Percentiles rank a stretch among this genome's conserved stretches.
Evolutionary conservation across 371 early-diverging fungal species (phyloP).

Genomic region (Rhizopus stolonifer): DNA sequence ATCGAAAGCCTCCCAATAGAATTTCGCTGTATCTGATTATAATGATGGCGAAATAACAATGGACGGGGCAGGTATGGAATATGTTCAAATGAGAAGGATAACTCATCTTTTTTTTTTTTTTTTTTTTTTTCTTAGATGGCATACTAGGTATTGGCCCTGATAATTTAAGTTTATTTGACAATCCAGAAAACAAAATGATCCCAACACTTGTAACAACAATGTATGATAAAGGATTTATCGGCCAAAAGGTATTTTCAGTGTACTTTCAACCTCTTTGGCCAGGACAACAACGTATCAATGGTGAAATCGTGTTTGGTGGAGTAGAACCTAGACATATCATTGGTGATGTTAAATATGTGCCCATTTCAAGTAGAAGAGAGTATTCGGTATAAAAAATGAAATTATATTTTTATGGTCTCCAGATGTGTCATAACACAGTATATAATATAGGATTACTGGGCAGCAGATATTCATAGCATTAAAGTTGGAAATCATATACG

Average conservation of each 20-base stretch:
- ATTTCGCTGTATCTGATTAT: constrained; percentile 39
- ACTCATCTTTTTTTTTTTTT: background rate
- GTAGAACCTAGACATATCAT: constrained; percentile 28
- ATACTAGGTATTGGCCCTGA: constrained; percentile 48
- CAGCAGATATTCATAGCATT: constrained; percentile 34
- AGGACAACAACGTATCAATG: constrained; percentile 31
- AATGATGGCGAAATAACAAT: constrained; percentile 47
- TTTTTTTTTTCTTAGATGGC: no score
- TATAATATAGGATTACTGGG: constrained; percentile 44
- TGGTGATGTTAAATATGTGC: constrained; percentile 28
- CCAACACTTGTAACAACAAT: constrained; percentile 42
- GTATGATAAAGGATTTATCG: constrained; percentile 30
- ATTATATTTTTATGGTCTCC: no score
- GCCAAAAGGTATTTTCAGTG: constrained; percentile 36
- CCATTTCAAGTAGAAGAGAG: constrained; percentile 19
- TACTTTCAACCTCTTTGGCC: constrained; percentile 33
- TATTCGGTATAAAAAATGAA: constrained; percentile 17
- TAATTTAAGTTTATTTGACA: constrained; percentile 32
- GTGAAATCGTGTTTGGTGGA: constrained; percentile 48
- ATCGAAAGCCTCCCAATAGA: constrained; percentile 21
- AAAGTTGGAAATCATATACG: constrained; percentile 18
- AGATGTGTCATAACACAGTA: background rate
- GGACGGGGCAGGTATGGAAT: constrained; percentile 39
- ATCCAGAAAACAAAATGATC: constrained; percentile 24
- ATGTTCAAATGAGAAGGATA: background rate